phyloP scores from a whole-genome alignment of 2,329 filamentous ascomycete species.

The Colletotrichum incanum region DNA sequence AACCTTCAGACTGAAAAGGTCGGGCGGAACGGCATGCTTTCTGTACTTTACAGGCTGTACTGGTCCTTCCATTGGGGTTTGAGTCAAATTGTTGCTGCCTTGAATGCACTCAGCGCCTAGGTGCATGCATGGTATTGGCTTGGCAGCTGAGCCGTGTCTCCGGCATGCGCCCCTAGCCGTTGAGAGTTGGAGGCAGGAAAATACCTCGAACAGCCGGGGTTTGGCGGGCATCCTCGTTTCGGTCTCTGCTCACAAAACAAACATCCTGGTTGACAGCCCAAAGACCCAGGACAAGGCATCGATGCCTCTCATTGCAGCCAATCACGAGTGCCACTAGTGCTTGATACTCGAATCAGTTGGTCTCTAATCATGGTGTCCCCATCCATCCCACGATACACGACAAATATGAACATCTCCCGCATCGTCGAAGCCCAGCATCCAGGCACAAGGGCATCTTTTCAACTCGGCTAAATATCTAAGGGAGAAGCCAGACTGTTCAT shows the following conservation, averaged over 20 bases:
- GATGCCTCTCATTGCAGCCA: background rate
- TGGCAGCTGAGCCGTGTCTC: conserved; percentile 28
- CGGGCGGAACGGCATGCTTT: background rate
- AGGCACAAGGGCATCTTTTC: background rate
- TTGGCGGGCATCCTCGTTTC: background rate
- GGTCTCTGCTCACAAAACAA: conserved; percentile 1
- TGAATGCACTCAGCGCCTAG: background rate
- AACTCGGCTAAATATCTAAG: conserved; percentile 10
- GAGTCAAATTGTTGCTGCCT: conserved; percentile 1
- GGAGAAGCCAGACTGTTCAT: background rate
- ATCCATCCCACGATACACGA: background rate
- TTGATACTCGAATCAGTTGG: background rate
- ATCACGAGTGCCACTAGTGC: background rate
- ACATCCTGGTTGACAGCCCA: conserved; percentile 25
- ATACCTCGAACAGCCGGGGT: conserved; percentile 15
- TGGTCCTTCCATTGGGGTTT: background rate
- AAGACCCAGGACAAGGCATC: background rate
- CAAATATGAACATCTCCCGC: conserved; percentile 4
- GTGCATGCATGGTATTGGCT: conserved; percentile 35
- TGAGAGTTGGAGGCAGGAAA: conserved; percentile 11
- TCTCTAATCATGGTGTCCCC: background rate
- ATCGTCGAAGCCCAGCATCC: background rate
- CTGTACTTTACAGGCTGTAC: background rate
- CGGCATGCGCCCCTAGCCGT: background rate
- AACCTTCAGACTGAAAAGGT: background rate